Percentiles rank a stretch among this genome's conserved stretches.
phyloP scores from a whole-genome alignment of 345 rosid species.

The Theobroma cacao region DNA sequence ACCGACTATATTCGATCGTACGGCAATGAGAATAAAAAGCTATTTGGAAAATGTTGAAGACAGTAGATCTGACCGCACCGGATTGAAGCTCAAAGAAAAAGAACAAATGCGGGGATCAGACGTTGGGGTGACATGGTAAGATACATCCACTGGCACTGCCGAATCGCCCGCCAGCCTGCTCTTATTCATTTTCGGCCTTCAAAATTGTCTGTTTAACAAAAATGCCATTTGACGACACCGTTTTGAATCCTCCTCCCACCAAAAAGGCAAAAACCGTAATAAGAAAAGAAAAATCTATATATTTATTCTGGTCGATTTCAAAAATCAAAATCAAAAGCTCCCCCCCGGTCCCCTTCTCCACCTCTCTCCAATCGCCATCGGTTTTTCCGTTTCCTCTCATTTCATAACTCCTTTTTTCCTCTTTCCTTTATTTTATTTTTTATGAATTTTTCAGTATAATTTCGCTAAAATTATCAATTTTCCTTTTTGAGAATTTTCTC shows the following conservation, averaged over 20 bases:
- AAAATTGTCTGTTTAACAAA: background rate
- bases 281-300: background rate
- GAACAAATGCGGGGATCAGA: background rate
- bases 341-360: background rate
- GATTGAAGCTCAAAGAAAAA: background rate
- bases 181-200: background rate
- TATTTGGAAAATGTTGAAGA: background rate
- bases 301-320: constrained; percentile 18
- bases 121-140: background rate
- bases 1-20: background rate
- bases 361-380: background rate
- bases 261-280: background rate
- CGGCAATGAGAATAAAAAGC: background rate
- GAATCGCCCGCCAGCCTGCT: background rate
- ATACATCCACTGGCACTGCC: background rate
- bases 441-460: background rate
- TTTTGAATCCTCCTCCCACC: background rate
- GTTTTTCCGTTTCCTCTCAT: constrained; percentile 9
- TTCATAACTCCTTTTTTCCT: background rate
- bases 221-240: background rate
- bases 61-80: background rate
- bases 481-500: constrained; percentile 1
- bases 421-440: background rate
- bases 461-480: background rate
- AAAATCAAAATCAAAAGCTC: constrained; percentile 6